Evolutionary conservation across 257 asterid species (phyloP).

Genomic region (Rauvolfia tetraphylla): DNA sequence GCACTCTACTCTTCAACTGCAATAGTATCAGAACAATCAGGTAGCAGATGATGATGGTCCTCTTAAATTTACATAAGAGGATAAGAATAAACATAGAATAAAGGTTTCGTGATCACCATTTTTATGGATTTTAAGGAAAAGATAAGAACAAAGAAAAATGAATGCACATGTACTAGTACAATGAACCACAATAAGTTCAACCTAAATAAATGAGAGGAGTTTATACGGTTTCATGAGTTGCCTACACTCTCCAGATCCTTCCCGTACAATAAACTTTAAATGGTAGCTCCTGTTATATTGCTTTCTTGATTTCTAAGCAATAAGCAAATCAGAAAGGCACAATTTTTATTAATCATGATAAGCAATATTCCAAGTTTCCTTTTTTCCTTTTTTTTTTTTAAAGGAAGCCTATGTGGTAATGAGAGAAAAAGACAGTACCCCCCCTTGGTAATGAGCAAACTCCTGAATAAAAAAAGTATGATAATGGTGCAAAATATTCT

Average conservation of each 20-base stretch:
- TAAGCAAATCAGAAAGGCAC: not conserved
- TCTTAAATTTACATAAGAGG: not conserved
- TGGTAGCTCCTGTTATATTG: not conserved
- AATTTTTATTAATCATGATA: not conserved
- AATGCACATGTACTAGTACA: not conserved
- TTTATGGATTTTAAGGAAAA: not conserved
- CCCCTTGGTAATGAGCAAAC: not conserved
- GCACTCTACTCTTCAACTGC: constrained; percentile 73
- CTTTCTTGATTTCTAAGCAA: not conserved
- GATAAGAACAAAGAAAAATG: not conserved
- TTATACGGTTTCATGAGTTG: not conserved
- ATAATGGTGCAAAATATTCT: not conserved
- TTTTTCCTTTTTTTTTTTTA: not conserved
- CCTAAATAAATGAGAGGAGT: not conserved
- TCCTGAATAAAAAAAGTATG: not conserved
- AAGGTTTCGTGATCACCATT: not conserved
- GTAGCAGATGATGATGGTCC: not conserved
- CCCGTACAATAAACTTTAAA: not conserved
- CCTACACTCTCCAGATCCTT: not conserved
- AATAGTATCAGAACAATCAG: not conserved
- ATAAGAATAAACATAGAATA: not conserved
- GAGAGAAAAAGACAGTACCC: not conserved
- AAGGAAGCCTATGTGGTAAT: not conserved
- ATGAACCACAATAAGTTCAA: not conserved
- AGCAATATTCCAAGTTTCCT: not conserved